A percentile compares a stretch with the other conserved stretches of the same genome.
Conservation (phyloP, 495 filamentous ascomycete species). For the Tuber aestivum region DNA sequence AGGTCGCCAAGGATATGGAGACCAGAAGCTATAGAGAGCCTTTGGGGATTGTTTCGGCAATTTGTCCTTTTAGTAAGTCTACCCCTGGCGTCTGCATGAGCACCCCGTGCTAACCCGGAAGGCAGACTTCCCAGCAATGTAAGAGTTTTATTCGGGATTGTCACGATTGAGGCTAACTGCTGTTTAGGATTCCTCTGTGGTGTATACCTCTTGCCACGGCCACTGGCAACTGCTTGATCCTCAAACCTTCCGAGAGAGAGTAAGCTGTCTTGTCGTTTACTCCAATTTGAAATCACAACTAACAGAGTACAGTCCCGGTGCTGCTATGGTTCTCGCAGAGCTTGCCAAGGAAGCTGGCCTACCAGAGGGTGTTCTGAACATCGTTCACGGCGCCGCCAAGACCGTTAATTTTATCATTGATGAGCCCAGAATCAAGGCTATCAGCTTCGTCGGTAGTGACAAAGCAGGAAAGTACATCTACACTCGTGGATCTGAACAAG, state of each 20-base stretch:
- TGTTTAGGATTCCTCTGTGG: constrained; percentile 82
- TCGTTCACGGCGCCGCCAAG: constrained; percentile 83
- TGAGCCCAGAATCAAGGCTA: constrained; percentile 93
- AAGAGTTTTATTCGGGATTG: not conserved
- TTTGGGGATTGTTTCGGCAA: constrained; percentile 88
- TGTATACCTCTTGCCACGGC: constrained; percentile 90
- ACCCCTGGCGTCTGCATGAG: not conserved
- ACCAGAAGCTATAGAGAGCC: constrained; percentile 89
- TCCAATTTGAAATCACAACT: constrained; percentile 5
- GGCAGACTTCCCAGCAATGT: constrained; percentile 90
- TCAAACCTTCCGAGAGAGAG: constrained; percentile 97
- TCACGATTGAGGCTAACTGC: constrained; percentile 6
- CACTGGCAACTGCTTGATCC: constrained; percentile 85
- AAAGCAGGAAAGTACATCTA: constrained; percentile 97
- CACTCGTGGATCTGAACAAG: constrained; percentile 79
- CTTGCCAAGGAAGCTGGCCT: constrained; percentile 87
- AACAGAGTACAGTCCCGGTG: constrained; percentile 58
- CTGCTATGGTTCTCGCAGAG: constrained; percentile 95
- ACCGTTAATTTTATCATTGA: constrained; percentile 98
- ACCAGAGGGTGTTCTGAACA: constrained; percentile 87
- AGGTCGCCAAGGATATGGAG: constrained; percentile 99
- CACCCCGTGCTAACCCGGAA: constrained; percentile 11
- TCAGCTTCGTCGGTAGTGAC: constrained; percentile 95
- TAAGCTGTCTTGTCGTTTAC: constrained; percentile 13
- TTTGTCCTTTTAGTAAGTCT: constrained; percentile 92